phyloP scores from a whole-genome alignment of 2,329 filamentous ascomycete genomes.

The Reticulascus tulasneorum region DNA sequence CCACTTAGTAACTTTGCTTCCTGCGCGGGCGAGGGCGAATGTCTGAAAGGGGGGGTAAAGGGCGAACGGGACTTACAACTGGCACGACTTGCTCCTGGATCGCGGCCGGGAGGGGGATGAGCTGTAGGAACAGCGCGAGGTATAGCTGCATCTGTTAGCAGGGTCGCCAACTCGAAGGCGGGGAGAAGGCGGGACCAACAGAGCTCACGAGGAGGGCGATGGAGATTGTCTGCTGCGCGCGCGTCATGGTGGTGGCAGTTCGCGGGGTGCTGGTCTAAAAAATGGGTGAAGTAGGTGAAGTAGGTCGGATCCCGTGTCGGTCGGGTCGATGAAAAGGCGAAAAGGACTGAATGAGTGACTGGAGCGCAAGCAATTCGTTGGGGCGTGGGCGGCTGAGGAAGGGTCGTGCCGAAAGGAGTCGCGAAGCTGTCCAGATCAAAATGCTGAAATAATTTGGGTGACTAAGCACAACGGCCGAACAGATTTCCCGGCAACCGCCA shows the following conservation, averaged over 20 bases:
- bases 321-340: neutral
- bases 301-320: neutral
- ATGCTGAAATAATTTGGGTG: neutral
- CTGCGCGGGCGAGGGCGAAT: neutral
- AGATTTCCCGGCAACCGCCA: too few relatives aligned
- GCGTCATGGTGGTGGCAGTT: constrained; percentile 69
- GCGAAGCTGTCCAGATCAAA: constrained; percentile 15
- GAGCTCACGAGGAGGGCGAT: constrained; percentile 83
- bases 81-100: constrained; percentile 85
- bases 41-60: neutral
- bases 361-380: constrained; percentile 7
- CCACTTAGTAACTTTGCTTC: too few relatives aligned
- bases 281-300: neutral
- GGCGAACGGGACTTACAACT: constrained; percentile 58
- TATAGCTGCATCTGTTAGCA: constrained; percentile 64
- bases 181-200: constrained; percentile 49
- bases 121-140: constrained; percentile 76
- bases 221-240: constrained; percentile 88
- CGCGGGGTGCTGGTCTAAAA: neutral
- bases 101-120: constrained; percentile 73
- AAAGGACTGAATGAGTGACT: constrained; percentile 9
- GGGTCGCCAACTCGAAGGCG: neutral
- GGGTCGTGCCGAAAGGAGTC: constrained; percentile 13
- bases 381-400: constrained; percentile 1
- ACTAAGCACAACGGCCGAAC: too few relatives aligned